phyloP scores from a whole-genome alignment of 2,329 filamentous ascomycete genomes.

The Penicillium sumatraense region DNA sequence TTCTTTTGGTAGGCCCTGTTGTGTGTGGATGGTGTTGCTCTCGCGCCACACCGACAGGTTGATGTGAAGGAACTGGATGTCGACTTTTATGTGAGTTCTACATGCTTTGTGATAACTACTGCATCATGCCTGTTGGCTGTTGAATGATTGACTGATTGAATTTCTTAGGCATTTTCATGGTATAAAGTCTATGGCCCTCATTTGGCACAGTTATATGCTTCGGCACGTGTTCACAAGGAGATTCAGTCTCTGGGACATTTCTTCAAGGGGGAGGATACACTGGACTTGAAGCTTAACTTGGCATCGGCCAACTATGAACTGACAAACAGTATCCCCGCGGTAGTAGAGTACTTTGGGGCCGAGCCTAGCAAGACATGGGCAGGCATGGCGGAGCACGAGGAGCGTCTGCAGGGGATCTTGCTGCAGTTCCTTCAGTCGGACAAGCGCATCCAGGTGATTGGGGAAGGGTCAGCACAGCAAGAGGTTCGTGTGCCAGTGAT shows the following conservation, averaged over 20 bases:
- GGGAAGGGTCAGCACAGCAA: constrained; percentile 56
- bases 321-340: constrained; percentile 63
- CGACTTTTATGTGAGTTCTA: constrained; percentile 65
- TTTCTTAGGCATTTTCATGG: constrained; percentile 71
- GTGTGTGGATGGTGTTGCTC: constrained; percentile 76
- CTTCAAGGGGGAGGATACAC: constrained; percentile 64
- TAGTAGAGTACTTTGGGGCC: constrained; percentile 64
- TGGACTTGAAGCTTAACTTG: constrained; percentile 71
- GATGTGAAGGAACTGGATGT: constrained; percentile 71
- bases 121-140: no score
- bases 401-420: constrained; percentile 61
- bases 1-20: constrained; percentile 58
- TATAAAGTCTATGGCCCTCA: constrained; percentile 85
- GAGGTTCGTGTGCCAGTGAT: constrained; percentile 65
- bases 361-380: constrained; percentile 52
- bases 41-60: constrained; percentile 72
- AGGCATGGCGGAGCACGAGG: constrained; percentile 63
- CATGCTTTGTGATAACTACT: no score
- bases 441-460: constrained; percentile 62
- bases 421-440: constrained; percentile 63
- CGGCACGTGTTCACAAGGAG: constrained; percentile 58
- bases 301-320: constrained; percentile 74
- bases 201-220: constrained; percentile 69
- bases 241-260: constrained; percentile 67
- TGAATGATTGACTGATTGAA: no score